These are phyloP conservation scores for Ricinus communis DNA, from an alignment of 345 rosid species.

Conservation along the genomic window DNA sequence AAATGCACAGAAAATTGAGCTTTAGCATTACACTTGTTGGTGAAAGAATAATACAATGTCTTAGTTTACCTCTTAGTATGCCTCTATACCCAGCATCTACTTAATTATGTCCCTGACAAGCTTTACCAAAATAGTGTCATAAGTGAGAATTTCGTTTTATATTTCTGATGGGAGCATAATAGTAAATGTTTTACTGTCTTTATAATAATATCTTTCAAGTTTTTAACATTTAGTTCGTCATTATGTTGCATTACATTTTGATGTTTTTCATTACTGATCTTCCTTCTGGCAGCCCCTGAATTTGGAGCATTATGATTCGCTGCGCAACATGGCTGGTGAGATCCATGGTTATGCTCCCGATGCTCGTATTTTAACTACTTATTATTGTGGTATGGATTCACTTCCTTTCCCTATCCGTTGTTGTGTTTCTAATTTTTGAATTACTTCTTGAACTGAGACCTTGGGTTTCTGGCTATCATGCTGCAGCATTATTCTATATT, in stretches of 20 bases:
- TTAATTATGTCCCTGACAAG: background rate
- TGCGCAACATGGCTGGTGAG: constrained; percentile 82
- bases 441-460: background rate
- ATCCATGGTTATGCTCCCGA: constrained; percentile 88
- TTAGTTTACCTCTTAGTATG: constrained; percentile 1
- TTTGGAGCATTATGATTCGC: constrained; percentile 76
- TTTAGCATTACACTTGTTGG: too few species aligned
- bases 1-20: too few species aligned
- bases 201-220: background rate
- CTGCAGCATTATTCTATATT: background rate
- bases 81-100: background rate
- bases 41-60: too few species aligned
- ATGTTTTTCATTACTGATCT: constrained; percentile 6
- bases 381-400: constrained; percentile 70
- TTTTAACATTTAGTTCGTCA: background rate
- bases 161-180: background rate
- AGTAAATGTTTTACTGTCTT: background rate
- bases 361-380: constrained; percentile 91
- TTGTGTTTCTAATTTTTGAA: background rate
- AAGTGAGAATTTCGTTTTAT: background rate
- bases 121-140: constrained; percentile 1
- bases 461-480: background rate
- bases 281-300: constrained; percentile 73
- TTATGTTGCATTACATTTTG: background rate
- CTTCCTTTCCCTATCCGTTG: constrained; percentile 4